A percentile compares a stretch with the other conserved stretches of the same genome.
Evolutionary conservation across 805 yeast species (phyloP).

Genomic region (Grigorovia jiainica): DNA sequence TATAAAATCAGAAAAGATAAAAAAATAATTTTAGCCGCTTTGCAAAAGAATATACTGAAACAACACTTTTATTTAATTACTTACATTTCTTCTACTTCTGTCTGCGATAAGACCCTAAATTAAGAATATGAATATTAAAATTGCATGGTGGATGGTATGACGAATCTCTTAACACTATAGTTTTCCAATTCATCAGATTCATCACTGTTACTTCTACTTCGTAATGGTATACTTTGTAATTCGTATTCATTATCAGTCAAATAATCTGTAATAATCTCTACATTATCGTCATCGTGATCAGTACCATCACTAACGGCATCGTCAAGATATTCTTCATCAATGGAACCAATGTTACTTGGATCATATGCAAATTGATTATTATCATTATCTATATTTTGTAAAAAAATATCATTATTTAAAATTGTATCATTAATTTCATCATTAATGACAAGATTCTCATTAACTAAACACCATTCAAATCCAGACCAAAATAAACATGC

Average conservation of each 20-base stretch:
- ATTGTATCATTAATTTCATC: conserved; percentile 1
- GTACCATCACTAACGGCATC: neutral
- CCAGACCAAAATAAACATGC: conserved; percentile 27
- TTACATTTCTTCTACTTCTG: no score
- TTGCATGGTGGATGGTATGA: conserved; percentile 21
- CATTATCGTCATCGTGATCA: conserved; percentile 2
- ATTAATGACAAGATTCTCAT: conserved; percentile 1
- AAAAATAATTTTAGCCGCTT: no score
- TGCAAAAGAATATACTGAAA: no score
- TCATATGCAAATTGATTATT: neutral
- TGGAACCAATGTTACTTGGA: neutral
- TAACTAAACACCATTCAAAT: conserved; percentile 27
- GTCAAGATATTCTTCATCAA: neutral
- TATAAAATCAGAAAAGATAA: no score
- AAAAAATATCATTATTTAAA: neutral
- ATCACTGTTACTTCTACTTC: conserved; percentile 1
- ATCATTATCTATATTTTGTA: neutral
- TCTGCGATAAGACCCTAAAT: conserved; percentile 1
- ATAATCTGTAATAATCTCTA: neutral
- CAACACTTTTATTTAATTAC: no score
- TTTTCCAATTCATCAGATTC: neutral
- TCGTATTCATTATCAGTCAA: conserved; percentile 7
- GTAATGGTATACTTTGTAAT: conserved; percentile 16
- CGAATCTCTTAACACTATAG: conserved; percentile 7
- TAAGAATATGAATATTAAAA: conserved; percentile 10